Evolutionary conservation across 495 filamentous ascomycete species (phyloP), one percentile per base, ranked within the genome.

Genomic region (Evernia prunastri): DNA sequence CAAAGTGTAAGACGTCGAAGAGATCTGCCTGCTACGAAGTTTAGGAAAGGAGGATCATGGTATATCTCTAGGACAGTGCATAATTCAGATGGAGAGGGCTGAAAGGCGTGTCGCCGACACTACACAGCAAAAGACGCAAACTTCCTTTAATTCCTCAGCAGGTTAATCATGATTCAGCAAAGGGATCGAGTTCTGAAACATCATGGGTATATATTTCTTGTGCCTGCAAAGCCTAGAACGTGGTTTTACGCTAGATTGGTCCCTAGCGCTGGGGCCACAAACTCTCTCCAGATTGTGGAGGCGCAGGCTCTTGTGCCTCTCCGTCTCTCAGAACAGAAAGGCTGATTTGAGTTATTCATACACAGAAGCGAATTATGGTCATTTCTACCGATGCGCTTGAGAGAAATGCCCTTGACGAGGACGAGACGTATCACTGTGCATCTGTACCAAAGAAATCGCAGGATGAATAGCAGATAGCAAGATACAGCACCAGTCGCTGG

Each of bases 281-380:
- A 47, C 1, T 25, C 45, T 47, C 13, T 1, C 10, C 23, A 51
- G 4, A 51, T 51, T 49, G 51, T 33, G 51, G 51, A 54, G 51
- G 51, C 51, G 51, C 51, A 54, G 51, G 51, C 29, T 35, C 51
- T 29, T 54, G 51, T 54, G 51, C 29, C 51, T 54, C 51, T 33
- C 20, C 12, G 29, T 37, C 6, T 12, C 6, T 7, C 36, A 54
- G 20, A 17, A 2, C 33, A 54, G 51, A 10, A 31, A 9, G 15
- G 51, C 51, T 33, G 15, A 33, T 33, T 53, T 7, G 27, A 17
- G 31, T 53, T 15, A 0, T 29, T 33, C 25, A 29, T 20, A 0
- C 1, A 4, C 7, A 7, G 1, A 53, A 18, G 6, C n/a, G 8
- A 51, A 51, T 5, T 51, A 23, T 27, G 45, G 10, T 51, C 23